Evolutionary conservation across 257 asterid genomes (phyloP).

Genomic region (Scutellaria galericulata): DNA sequence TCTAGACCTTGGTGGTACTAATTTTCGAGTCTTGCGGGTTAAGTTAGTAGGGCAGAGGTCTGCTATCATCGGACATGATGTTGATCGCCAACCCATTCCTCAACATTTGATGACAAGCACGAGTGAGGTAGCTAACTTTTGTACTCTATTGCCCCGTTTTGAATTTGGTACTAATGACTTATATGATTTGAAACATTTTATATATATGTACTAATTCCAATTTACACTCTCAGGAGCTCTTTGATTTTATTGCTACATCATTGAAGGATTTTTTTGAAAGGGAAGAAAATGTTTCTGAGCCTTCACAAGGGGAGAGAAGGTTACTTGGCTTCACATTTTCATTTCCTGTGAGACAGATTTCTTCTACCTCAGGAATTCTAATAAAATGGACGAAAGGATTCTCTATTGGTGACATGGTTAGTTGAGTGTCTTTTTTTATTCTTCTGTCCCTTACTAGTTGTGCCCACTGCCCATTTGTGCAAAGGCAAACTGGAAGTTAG

Average conservation of each 20-base stretch:
- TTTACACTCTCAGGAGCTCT: conserved; percentile 64
- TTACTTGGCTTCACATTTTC: conserved; percentile 92
- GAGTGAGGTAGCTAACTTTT: conserved; percentile 50
- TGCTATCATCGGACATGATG: conserved; percentile 50
- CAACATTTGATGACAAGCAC: conserved; percentile 62
- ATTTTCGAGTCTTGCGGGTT: conserved; percentile 70
- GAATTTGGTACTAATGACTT: neutral
- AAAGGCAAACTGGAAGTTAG: conserved; percentile 3
- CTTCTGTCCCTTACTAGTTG: neutral
- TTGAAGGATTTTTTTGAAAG: conserved; percentile 62
- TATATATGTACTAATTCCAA: conserved; percentile 5
- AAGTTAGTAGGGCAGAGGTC: conserved; percentile 66
- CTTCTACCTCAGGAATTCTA: conserved; percentile 70
- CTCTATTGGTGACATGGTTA: conserved; percentile 69
- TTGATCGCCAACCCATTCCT: conserved; percentile 62
- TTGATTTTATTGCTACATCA: conserved; percentile 75
- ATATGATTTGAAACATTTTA: conserved; percentile 8
- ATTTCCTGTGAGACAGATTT: conserved; percentile 77
- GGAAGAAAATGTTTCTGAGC: conserved; percentile 49
- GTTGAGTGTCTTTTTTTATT: conserved; percentile 28
- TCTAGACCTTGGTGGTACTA: conserved; percentile 75
- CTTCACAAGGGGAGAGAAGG: conserved; percentile 44
- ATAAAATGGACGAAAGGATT: conserved; percentile 89
- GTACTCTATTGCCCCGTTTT: conserved; percentile 4
- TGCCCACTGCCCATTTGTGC: conserved; percentile 20